Conservation (phyloP, 345 rosid species). For the Moringa oleifera region DNA sequence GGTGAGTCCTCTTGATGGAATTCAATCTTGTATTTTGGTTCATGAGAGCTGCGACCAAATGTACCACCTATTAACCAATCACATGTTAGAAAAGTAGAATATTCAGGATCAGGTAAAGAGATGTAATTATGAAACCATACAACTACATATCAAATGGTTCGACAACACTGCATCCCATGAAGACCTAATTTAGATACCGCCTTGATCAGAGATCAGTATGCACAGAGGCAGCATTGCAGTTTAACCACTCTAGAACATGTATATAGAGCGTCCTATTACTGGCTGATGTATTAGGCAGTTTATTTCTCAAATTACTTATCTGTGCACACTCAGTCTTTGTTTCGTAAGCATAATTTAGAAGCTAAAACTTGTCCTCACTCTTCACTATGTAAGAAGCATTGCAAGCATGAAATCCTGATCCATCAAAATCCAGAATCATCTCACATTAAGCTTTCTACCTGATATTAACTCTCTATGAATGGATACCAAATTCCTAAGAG, state of each 20-base stretch:
- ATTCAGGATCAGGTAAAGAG: not conserved
- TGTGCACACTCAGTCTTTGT: too few species aligned
- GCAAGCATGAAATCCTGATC: too few species aligned
- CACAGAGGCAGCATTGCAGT: too few species aligned
- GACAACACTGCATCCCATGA: too few species aligned
- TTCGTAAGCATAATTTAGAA: not conserved
- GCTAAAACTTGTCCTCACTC: not conserved
- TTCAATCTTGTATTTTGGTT: slow-evolving; percentile 75
- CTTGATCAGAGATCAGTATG: too few species aligned
- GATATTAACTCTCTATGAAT: not conserved
- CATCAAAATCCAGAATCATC: not conserved
- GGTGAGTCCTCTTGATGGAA: slow-evolving; percentile 65
- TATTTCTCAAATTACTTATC: too few species aligned
- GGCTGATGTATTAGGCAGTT: too few species aligned
- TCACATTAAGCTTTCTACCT: not conserved
- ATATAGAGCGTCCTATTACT: too few species aligned
- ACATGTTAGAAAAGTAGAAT: not conserved
- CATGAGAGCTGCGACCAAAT: slow-evolving; percentile 64
- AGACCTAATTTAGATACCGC: too few species aligned
- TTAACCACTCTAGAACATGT: too few species aligned
- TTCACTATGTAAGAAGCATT: not conserved
- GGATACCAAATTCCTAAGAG: not conserved
- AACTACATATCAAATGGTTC: not conserved
- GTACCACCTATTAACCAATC: slow-evolving; percentile 46
- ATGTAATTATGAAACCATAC: not conserved